Evolutionary conservation across 805 yeast species (phyloP).

Genomic region (Isabelozyma rhagii): DNA sequence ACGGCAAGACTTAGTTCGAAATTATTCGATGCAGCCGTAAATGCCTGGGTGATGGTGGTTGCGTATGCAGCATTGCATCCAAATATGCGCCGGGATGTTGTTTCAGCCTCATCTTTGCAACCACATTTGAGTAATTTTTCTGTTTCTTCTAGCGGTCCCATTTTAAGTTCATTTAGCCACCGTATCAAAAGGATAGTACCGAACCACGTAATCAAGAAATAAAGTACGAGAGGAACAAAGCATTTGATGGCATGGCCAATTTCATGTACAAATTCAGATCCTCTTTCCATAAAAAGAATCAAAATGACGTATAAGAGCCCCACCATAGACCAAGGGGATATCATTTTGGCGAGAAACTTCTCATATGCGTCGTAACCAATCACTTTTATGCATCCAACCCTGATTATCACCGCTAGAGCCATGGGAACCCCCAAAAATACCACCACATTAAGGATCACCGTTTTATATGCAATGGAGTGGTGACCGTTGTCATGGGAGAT

Average conservation of each 20-base stretch:
- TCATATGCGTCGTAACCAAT: conserved; percentile 32
- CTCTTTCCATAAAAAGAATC: conserved; percentile 50
- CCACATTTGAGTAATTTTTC: conserved; percentile 28
- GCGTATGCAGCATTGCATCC: conserved; percentile 39
- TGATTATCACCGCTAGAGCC: conserved; percentile 40
- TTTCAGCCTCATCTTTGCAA: conserved; percentile 29
- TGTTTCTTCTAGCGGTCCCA: conserved; percentile 6
- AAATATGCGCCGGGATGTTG: conserved; percentile 14
- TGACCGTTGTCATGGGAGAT: conserved; percentile 29
- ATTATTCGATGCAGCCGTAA: conserved; percentile 58
- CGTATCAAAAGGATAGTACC: conserved; percentile 38
- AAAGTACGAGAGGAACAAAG: conserved; percentile 46
- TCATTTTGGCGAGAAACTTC: conserved; percentile 32
- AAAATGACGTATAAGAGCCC: conserved; percentile 52
- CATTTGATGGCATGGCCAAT: conserved; percentile 50
- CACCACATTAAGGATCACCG: conserved; percentile 48
- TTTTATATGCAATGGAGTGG: conserved; percentile 22
- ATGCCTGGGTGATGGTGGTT: conserved; percentile 47
- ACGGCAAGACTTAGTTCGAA: conserved; percentile 57
- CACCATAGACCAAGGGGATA: conserved; percentile 49
- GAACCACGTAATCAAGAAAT: conserved; percentile 49
- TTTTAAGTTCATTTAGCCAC: conserved; percentile 14
- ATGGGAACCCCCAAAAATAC: conserved; percentile 55
- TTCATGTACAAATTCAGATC: conserved; percentile 44
- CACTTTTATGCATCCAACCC: conserved; percentile 22